phyloP scores from a whole-genome alignment of 202 grass and related monocot species.

The Schoenoplectus tabernaemontani region DNA sequence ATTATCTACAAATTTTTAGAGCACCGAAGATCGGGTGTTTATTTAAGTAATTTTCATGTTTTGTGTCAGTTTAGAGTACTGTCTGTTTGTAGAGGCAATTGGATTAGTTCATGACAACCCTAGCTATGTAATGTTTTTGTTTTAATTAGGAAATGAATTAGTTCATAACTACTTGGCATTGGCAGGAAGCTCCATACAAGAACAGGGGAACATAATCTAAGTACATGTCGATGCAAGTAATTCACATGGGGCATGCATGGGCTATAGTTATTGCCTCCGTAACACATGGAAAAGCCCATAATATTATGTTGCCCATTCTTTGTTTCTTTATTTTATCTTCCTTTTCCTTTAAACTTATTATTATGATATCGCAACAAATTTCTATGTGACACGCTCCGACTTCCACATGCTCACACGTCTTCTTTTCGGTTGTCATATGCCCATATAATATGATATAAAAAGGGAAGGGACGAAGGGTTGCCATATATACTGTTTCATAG shows the following conservation, averaged over 20 bases:
- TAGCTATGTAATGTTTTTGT: background rate
- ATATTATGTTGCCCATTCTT: background rate
- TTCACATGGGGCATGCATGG: too few relatives aligned
- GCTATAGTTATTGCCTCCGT: conserved; percentile 3
- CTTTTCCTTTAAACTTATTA: background rate
- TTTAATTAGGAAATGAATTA: background rate
- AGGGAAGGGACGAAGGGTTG: too few relatives aligned
- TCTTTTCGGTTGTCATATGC: too few relatives aligned
- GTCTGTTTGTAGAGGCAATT: too few relatives aligned
- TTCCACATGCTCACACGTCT: background rate
- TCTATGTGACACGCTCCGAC: background rate
- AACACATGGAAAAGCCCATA: background rate
- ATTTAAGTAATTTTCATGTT: too few relatives aligned
- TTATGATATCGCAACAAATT: background rate
- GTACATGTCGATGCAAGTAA: too few relatives aligned
- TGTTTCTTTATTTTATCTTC: background rate
- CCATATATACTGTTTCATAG: background rate
- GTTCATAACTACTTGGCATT: background rate
- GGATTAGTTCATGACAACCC: too few relatives aligned
- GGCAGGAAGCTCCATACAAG: background rate
- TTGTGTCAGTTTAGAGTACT: too few relatives aligned
- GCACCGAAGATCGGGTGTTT: too few relatives aligned
- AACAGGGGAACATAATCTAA: background rate
- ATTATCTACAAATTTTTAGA: too few relatives aligned
- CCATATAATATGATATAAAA: too few relatives aligned